phyloP scores from a whole-genome alignment of 106 monocot genomes.

The Dendrobium chrysotoxum region DNA sequence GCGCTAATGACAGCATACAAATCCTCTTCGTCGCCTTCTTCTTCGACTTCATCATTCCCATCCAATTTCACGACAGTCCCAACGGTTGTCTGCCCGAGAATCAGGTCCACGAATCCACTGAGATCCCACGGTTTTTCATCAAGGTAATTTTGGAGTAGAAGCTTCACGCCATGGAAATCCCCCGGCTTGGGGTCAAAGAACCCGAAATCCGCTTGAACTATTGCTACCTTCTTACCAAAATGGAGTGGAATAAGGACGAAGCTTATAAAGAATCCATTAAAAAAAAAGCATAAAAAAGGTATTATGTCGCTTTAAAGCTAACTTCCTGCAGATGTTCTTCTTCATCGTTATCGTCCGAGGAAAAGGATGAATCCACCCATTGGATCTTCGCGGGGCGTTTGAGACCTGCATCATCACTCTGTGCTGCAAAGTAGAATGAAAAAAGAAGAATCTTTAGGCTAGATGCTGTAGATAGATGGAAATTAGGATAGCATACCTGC shows the following conservation, averaged over 20 bases:
- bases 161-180: constrained; percentile 77
- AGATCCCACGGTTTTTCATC: constrained; percentile 67
- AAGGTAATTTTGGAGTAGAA: constrained; percentile 62
- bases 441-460: neutral
- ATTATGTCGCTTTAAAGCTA: neutral
- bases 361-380: neutral
- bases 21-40: constrained; percentile 38
- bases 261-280: neutral
- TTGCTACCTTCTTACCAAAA: constrained; percentile 14
- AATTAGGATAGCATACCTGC: constrained; percentile 1
- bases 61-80: constrained; percentile 78
- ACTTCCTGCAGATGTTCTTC: constrained; percentile 19
- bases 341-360: neutral
- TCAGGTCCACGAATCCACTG: constrained; percentile 83
- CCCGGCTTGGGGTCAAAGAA: constrained; percentile 88
- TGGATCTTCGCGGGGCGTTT: neutral
- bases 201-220: constrained; percentile 80
- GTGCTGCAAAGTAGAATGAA: neutral
- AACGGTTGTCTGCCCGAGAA: constrained; percentile 82
- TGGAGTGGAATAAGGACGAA: neutral
- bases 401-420: neutral
- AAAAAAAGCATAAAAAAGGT: neutral
- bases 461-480: neutral
- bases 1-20: constrained; percentile 61
- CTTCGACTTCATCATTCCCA: constrained; percentile 19